A percentile compares a stretch with the other conserved stretches of the same genome.
These are phyloP conservation scores for Fraxinus excelsior DNA, from an alignment of 257 asterid species.

Conservation along the genomic window DNA sequence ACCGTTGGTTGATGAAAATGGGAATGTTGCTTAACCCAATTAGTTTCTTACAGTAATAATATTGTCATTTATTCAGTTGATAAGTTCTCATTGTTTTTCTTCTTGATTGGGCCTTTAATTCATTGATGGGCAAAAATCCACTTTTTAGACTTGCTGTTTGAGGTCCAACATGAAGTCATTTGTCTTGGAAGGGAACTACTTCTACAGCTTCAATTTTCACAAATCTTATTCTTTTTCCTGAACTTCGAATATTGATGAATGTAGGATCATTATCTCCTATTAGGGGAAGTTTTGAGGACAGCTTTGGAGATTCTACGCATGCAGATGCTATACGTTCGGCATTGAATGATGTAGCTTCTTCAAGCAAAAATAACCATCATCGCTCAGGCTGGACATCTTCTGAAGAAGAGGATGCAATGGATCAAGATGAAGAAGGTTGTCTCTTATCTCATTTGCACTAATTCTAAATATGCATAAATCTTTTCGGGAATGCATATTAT, in stretches of 20 bases:
- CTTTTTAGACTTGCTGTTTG: neutral
- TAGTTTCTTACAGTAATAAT: neutral
- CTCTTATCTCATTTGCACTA: constrained; percentile 4
- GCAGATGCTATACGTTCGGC: constrained; percentile 86
- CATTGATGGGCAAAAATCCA: neutral
- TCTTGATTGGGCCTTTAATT: neutral
- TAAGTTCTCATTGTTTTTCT: neutral
- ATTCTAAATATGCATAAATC: constrained; percentile 15
- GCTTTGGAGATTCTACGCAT: constrained; percentile 48
- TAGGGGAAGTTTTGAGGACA: constrained; percentile 53
- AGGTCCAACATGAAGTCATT: neutral
- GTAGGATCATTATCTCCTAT: constrained; percentile 69
- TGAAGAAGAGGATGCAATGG: constrained; percentile 87
- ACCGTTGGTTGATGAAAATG: neutral
- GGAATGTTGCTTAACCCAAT: neutral
- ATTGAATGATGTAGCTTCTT: constrained; percentile 76
- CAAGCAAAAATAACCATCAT: constrained; percentile 57
- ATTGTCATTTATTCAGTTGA: neutral
- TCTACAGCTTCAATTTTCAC: neutral
- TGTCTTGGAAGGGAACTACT: neutral
- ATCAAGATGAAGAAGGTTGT: constrained; percentile 72
- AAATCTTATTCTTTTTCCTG: neutral
- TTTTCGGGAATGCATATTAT: neutral
- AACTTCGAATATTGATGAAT: constrained; percentile 4
- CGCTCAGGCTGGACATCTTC: constrained; percentile 84